Conservation (phyloP, 2,329 filamentous ascomycete species). For the Aspergillus fischeri region DNA sequence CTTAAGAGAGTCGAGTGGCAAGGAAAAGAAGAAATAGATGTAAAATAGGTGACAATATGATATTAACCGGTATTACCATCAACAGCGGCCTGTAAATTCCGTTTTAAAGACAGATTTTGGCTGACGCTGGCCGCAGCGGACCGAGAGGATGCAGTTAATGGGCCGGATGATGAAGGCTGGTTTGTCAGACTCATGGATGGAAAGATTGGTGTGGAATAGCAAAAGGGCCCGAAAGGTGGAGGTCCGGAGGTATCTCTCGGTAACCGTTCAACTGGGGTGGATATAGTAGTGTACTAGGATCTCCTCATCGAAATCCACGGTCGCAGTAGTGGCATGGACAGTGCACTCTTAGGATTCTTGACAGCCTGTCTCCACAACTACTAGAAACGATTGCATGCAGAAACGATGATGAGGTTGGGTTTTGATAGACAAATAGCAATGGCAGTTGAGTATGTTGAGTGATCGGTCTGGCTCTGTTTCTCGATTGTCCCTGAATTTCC, state of each 20-base stretch:
- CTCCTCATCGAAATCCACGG: not conserved
- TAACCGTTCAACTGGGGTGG: not conserved
- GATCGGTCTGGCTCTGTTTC: not conserved
- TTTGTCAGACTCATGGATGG: slow-evolving; percentile 40
- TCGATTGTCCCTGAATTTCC: not conserved
- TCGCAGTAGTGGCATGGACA: not conserved
- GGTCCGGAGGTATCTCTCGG: not conserved
- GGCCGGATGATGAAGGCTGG: slow-evolving; percentile 38
- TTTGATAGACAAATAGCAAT: not conserved
- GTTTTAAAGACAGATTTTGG: slow-evolving; percentile 38
- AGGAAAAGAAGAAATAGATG: slow-evolving; percentile 5
- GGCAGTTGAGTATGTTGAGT: not conserved
- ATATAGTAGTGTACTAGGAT: not conserved
- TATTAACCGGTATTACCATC: slow-evolving; percentile 40
- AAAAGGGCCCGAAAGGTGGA: slow-evolving; percentile 9
- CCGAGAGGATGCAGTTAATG: slow-evolving; percentile 36
- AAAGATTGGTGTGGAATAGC: not conserved
- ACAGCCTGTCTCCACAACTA: slow-evolving; percentile 5
- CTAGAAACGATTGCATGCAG: slow-evolving; percentile 1
- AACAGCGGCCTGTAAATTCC: slow-evolving; percentile 41
- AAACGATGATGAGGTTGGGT: not conserved
- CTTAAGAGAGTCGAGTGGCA: not conserved
- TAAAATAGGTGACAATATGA: slow-evolving; percentile 5
- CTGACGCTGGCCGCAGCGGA: slow-evolving; percentile 26
- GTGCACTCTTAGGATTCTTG: slow-evolving; percentile 1